These are phyloP conservation scores for Fusarium heterosporum DNA, from an alignment of 2,329 filamentous ascomycete species.

Conservation along the genomic window DNA sequence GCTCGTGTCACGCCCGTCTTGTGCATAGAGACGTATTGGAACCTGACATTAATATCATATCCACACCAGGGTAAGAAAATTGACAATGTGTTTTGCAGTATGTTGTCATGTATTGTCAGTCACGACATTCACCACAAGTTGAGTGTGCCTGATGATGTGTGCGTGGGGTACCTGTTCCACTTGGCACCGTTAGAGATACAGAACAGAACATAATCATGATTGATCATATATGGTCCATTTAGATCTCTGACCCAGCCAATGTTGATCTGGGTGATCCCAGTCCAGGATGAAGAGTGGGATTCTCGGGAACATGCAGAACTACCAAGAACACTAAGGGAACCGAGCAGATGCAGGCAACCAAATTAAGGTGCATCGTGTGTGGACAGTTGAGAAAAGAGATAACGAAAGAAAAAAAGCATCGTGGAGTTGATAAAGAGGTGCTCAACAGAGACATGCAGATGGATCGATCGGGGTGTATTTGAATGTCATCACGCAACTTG, in stretches of 20 bases:
- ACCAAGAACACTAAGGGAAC: slow-evolving; percentile 18
- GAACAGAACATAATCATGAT: not conserved
- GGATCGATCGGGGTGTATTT: not conserved
- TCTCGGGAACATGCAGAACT: slow-evolving; percentile 35
- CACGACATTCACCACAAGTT: not conserved
- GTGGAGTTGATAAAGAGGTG: not conserved
- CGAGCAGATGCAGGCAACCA: slow-evolving; percentile 30
- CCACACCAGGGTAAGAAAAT: not conserved
- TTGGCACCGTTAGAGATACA: not conserved
- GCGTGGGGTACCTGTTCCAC: slow-evolving; percentile 3
- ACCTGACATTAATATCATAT: not conserved
- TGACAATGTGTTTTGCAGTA: not conserved
- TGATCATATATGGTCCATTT: not conserved
- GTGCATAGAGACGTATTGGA: not conserved
- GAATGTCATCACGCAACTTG: not conserved
- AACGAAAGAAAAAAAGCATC: slow-evolving; percentile 4
- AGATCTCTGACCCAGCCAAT: not conserved
- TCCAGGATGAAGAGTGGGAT: slow-evolving; percentile 9
- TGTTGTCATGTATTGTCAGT: not conserved
- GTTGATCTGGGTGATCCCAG: not conserved
- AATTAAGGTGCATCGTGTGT: slow-evolving; percentile 2
- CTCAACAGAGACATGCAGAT: not conserved
- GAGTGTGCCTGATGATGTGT: not conserved
- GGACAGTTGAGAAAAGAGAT: slow-evolving; percentile 32
- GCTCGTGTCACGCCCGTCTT: not conserved